These are phyloP conservation scores for Microsporum canis DNA, from an alignment of 2,329 filamentous ascomycete genomes.

Conservation along the genomic window DNA sequence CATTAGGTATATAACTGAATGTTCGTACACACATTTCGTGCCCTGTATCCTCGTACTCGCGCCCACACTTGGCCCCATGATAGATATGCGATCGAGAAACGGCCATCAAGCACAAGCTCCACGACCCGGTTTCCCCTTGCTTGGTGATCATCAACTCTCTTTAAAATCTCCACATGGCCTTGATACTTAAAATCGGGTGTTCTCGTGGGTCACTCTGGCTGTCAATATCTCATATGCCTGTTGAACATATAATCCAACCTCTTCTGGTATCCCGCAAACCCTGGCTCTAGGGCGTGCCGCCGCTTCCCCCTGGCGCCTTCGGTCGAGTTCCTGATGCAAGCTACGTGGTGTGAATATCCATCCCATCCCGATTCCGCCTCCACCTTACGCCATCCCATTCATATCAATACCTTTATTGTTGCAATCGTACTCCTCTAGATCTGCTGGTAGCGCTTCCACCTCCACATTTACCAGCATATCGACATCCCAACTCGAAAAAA, in stretches of 20 bases:
- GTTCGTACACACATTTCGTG: not conserved
- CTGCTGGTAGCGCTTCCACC: not conserved
- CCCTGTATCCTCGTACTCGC: not conserved
- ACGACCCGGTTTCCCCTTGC: not conserved
- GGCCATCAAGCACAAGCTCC: not conserved
- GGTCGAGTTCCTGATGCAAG: not conserved
- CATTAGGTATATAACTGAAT: not conserved
- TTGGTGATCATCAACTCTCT: not conserved
- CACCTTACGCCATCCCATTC: not conserved
- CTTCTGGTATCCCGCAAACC: not conserved
- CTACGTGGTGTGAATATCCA: not conserved
- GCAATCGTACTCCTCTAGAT: not conserved
- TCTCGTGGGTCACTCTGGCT: not conserved
- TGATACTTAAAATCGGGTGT: not conserved
- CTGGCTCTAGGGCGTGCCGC: not conserved
- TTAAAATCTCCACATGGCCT: not conserved
- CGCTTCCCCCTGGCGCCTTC: not conserved
- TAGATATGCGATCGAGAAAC: not conserved
- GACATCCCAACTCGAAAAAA: not conserved
- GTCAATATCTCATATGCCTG: not conserved
- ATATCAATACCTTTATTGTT: not conserved
- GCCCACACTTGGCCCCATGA: not conserved
- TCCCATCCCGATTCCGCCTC: too few species aligned
- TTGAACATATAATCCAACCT: not conserved
- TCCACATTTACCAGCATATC: not conserved